Conservation (phyloP, 2,329 filamentous ascomycete genomes). For the Pseudogymnoascus sp. region DNA sequence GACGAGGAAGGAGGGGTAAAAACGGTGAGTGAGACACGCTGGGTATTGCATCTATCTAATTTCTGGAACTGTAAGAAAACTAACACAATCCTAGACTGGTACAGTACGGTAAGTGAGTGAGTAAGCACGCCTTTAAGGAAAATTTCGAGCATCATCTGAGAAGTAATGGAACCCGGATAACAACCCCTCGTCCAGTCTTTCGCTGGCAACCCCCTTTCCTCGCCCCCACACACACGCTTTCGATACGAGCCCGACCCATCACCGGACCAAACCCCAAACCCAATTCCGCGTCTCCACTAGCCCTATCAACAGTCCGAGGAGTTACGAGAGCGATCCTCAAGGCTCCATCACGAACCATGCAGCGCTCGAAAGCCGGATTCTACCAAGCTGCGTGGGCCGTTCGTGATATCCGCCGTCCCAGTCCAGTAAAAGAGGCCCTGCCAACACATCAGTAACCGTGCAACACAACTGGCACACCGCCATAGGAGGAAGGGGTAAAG, state of each 20-base stretch:
- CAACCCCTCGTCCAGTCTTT: neutral
- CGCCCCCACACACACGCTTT: neutral
- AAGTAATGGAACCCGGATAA: neutral
- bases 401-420: conserved; percentile 59
- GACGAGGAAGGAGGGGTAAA: neutral
- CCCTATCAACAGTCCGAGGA: neutral
- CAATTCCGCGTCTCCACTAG: neutral
- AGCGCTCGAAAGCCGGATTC: conserved; percentile 50
- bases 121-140: neutral
- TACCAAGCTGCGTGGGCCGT: conserved; percentile 49
- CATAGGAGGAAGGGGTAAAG: neutral
- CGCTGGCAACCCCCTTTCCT: neutral
- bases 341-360: conserved; percentile 30
- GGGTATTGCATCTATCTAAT: neutral
- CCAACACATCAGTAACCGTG: conserved; percentile 8
- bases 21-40: neutral
- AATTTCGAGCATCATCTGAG: neutral
- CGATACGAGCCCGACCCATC: neutral
- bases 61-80: neutral
- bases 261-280: conserved; percentile 1
- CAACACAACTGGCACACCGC: conserved; percentile 7
- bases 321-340: neutral
- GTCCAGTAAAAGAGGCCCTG: conserved; percentile 77
- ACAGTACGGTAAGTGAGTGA: neutral
- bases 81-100: conserved; percentile 3